Evolutionary conservation across 805 yeast species (phyloP).

Genomic region (Candida montana): DNA sequence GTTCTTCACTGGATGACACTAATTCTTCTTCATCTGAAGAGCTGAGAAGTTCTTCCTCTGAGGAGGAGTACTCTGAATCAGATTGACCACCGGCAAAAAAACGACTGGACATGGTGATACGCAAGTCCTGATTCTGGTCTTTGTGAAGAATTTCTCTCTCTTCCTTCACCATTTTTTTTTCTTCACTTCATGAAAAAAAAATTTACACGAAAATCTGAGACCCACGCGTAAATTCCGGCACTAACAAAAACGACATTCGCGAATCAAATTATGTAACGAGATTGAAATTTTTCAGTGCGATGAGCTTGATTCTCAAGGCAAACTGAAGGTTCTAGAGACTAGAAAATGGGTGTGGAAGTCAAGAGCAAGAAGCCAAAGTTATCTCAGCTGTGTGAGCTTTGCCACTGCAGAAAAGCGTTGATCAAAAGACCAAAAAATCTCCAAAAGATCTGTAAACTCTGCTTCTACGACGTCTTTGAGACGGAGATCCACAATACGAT

Average conservation of each 20-base stretch:
- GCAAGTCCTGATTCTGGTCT: neutral
- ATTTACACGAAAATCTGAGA: constrained; percentile 9
- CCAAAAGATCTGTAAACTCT: constrained; percentile 82
- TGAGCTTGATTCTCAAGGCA: neutral
- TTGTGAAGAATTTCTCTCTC: neutral
- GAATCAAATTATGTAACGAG: neutral
- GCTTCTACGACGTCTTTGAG: constrained; percentile 88
- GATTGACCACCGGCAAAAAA: constrained; percentile 63
- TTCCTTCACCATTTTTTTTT: constrained; percentile 21
- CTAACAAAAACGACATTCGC: neutral
- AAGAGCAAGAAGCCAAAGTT: constrained; percentile 24
- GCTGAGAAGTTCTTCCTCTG: constrained; percentile 40
- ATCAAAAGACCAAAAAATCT: constrained; percentile 89
- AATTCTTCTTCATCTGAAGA: constrained; percentile 35
- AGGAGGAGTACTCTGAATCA: constrained; percentile 38
- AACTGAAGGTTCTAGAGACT: neutral
- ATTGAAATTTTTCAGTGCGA: neutral
- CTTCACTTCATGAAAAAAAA: constrained; percentile 2
- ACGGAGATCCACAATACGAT: constrained; percentile 94
- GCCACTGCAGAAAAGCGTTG: constrained; percentile 77
- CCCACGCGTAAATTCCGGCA: constrained; percentile 15
- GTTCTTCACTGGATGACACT: constrained; percentile 26
- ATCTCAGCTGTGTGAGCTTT: constrained; percentile 68
- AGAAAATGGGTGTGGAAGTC: constrained; percentile 1
- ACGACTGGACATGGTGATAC: constrained; percentile 58